Evolutionary conservation across 2,329 filamentous ascomycete species (phyloP), one percentile per base, ranked within the genome.

Genomic region (Microsporum canis): DNA sequence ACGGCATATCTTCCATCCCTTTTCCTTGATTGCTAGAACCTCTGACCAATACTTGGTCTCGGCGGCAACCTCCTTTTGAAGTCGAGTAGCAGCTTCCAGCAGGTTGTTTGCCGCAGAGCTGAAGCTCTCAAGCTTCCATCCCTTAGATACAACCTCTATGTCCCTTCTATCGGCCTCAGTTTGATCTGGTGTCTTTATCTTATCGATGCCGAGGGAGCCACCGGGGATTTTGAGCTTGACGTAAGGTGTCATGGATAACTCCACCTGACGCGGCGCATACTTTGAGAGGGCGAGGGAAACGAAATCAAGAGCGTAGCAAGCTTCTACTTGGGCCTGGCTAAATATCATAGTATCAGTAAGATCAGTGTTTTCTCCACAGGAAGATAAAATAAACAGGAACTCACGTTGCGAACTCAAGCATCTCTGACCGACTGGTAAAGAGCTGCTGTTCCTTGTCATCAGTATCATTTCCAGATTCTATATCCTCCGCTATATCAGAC

Each of bases 21-120:
- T 86, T 66, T 90, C 84, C 65, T 87, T 90, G 51, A 97, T 85
- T 7, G 85, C 83, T 55, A 95, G 77, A 1, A 97, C 82, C 67
- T 95, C 87, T 60, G 88, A 82, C 94, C 94, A 99, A 73, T 95
- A 99, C 67, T 82, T 86, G 1, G 86, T 86, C 76, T 99, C 94
- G 34, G 84, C 83, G 7, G 83, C 80, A 38, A 95, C 87, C 71
- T 96, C 91, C 8, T 82, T 82, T 67, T 89, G 83, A 10, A 99
- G 76, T 45, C 89, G 82, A 31, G 81, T 79, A 0, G 88, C 87
- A 3, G 91, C 87, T 7, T 84, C 81, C 12, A 90, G 76, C 27
- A 96, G 82, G 39, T 86, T 85, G 67, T 89, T 86, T 1, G 89
- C 85, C 2, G 88, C 86, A 38, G 83, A 82, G 67, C 88, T 85